Evolutionary conservation across 805 yeast genomes (phyloP).

Genomic region (Metschnikowia gelsemii): DNA sequence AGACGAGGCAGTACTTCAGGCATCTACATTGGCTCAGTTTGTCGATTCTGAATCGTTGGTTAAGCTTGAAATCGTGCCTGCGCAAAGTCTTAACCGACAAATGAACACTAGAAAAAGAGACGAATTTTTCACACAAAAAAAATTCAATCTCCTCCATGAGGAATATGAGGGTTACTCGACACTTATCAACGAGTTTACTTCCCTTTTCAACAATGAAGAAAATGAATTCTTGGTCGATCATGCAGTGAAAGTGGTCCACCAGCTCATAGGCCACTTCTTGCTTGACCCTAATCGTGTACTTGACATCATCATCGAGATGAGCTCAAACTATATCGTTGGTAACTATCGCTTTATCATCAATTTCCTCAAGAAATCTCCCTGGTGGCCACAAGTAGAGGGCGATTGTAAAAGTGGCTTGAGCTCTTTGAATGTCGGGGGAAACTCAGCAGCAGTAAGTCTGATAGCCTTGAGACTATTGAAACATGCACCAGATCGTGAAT

Average conservation of each 20-base stretch:
- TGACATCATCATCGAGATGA: conserved; percentile 58
- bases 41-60: conserved; percentile 31
- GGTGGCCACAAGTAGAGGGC: conserved; percentile 59
- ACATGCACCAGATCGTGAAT: conserved; percentile 30
- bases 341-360: conserved; percentile 48
- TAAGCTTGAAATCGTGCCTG: conserved; percentile 31
- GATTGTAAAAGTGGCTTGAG: conserved; percentile 32
- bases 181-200: conserved; percentile 49
- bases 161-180: conserved; percentile 77
- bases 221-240: conserved; percentile 42
- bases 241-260: conserved; percentile 49
- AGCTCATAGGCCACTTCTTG: conserved; percentile 69
- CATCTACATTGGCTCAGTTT: conserved; percentile 32
- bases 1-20: conserved; percentile 28
- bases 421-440: conserved; percentile 51
- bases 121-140: conserved; percentile 48
- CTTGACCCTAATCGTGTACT: conserved; percentile 72
- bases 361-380: conserved; percentile 53
- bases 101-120: conserved; percentile 40
- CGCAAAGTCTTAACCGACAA: conserved; percentile 34
- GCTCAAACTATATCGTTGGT: conserved; percentile 43
- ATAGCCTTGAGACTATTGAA: conserved; percentile 47
- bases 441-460: conserved; percentile 51
- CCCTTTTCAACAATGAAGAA: conserved; percentile 42
- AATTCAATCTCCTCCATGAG: conserved; percentile 69